Conservation (phyloP, 2,329 filamentous ascomycete genomes). For the Aspergillus pseudotamarii region DNA sequence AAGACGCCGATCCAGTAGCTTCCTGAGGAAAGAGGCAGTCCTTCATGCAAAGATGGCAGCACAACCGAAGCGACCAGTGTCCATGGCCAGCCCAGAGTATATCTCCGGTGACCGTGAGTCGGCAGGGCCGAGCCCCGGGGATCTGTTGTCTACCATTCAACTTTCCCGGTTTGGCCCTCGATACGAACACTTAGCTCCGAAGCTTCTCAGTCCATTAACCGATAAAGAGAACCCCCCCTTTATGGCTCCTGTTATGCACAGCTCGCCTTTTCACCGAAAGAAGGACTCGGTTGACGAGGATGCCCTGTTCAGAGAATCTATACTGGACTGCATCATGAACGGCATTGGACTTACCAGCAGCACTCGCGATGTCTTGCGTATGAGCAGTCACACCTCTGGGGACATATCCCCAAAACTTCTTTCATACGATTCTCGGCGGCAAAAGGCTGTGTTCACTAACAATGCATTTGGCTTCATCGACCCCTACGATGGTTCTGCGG, state of each 20-base stretch:
- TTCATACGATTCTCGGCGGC: slow-evolving; percentile 78
- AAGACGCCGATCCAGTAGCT: slow-evolving; percentile 71
- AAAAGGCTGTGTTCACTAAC: slow-evolving; percentile 80
- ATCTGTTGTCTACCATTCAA: slow-evolving; percentile 78
- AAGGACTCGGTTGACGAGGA: slow-evolving; percentile 86
- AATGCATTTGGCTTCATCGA: slow-evolving; percentile 94
- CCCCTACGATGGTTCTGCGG: slow-evolving; percentile 69
- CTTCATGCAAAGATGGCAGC: slow-evolving; percentile 65
- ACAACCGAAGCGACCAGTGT: slow-evolving; percentile 37
- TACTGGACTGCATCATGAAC: slow-evolving; percentile 94
- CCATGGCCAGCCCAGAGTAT: slow-evolving; percentile 21
- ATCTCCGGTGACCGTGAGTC: slow-evolving; percentile 35
- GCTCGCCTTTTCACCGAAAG: slow-evolving; percentile 59
- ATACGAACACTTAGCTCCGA: slow-evolving; percentile 42
- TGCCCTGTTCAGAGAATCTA: slow-evolving; percentile 81
- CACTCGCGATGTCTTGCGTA: slow-evolving; percentile 65
- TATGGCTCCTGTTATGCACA: slow-evolving; percentile 31
- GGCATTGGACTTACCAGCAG: slow-evolving; percentile 77
- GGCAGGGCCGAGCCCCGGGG: slow-evolving; percentile 67
- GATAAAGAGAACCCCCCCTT: slow-evolving; percentile 45
- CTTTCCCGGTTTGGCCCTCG: slow-evolving; percentile 64
- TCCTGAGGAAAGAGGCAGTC: slow-evolving; percentile 76
- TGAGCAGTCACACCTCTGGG: slow-evolving; percentile 65
- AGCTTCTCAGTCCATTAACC: slow-evolving; percentile 44
- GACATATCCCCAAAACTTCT: slow-evolving; percentile 84